A percentile compares a stretch with the other conserved stretches of the same genome.
Evolutionary conservation across 805 yeast genomes (phyloP).

Genomic region (Nakazawaea ernobii): DNA sequence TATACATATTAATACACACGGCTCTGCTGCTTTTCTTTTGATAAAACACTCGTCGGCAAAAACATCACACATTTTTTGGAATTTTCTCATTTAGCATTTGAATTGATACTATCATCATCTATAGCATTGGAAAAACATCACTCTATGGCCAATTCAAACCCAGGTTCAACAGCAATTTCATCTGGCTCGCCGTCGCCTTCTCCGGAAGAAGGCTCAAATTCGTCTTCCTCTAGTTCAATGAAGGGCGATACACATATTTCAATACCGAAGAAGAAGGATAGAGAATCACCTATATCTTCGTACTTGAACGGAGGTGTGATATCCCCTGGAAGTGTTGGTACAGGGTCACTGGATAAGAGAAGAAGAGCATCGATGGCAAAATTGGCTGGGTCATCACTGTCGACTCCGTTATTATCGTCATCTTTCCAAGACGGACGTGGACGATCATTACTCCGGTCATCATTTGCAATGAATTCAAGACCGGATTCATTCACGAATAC

Average conservation of each 20-base stretch:
- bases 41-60: too few relatives aligned
- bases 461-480: slow-evolving; percentile 6
- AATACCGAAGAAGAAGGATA: slow-evolving; percentile 3
- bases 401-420: slow-evolving; percentile 10
- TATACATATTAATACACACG: too few relatives aligned
- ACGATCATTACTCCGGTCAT: slow-evolving; percentile 5
- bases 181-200: not conserved
- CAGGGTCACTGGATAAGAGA: slow-evolving; percentile 10
- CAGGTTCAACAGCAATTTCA: not conserved
- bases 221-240: not conserved
- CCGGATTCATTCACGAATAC: slow-evolving; percentile 11
- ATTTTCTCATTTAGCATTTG: too few relatives aligned
- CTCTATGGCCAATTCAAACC: not conserved
- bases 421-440: slow-evolving; percentile 12
- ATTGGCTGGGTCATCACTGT: slow-evolving; percentile 23
- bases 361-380: slow-evolving; percentile 29
- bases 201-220: not conserved
- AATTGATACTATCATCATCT: too few relatives aligned
- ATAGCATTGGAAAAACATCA: too few relatives aligned
- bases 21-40: too few relatives aligned
- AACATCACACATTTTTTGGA: too few relatives aligned
- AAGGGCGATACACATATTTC: not conserved
- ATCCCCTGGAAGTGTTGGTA: not conserved
- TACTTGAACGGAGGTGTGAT: slow-evolving; percentile 6
- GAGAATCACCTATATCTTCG: slow-evolving; percentile 11